These are phyloP conservation scores for Geotrichum reessii DNA, from an alignment of 1,139 yeast species.

Conservation along the genomic window DNA sequence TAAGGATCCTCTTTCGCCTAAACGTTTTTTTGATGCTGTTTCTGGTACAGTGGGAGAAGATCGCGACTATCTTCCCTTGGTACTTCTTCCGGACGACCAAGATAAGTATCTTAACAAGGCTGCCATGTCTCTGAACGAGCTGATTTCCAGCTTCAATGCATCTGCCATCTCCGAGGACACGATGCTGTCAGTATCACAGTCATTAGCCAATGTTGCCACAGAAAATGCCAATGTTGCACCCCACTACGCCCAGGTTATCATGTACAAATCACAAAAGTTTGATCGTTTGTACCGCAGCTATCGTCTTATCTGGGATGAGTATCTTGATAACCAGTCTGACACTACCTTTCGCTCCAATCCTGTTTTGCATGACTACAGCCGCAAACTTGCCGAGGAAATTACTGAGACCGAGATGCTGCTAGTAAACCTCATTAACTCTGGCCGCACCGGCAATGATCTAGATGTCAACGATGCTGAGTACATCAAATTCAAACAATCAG, in stretches of 20 bases:
- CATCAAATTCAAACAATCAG: background rate
- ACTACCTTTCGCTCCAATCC: conserved; percentile 4
- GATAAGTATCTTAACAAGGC: conserved; percentile 26
- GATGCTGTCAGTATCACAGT: conserved; percentile 21
- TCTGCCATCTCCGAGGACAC: conserved; percentile 26
- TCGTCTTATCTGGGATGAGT: conserved; percentile 16
- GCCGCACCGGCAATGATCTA: conserved; percentile 1
- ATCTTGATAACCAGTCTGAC: conserved; percentile 7
- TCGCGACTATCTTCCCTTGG: conserved; percentile 29
- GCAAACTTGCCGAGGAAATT: conserved; percentile 12
- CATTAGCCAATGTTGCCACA: conserved; percentile 23
- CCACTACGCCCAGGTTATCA: conserved; percentile 22
- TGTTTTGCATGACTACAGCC: conserved; percentile 12
- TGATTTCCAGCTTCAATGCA: conserved; percentile 29
- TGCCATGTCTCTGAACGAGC: conserved; percentile 29
- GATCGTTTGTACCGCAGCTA: conserved; percentile 18
- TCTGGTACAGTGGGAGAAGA: conserved; percentile 26
- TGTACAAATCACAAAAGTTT: conserved; percentile 22
- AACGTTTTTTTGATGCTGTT: conserved; percentile 29
- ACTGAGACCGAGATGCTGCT: conserved; percentile 16
- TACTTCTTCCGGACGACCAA: conserved; percentile 28
- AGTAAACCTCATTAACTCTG: conserved; percentile 12
- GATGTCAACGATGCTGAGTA: conserved; percentile 1
- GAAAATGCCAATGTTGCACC: conserved; percentile 19
- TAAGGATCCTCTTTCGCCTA: conserved; percentile 29